Percentiles rank a stretch among this genome's conserved stretches.
Conservation (phyloP, 768 basidiomycete species). For the Russula emetica region DNA sequence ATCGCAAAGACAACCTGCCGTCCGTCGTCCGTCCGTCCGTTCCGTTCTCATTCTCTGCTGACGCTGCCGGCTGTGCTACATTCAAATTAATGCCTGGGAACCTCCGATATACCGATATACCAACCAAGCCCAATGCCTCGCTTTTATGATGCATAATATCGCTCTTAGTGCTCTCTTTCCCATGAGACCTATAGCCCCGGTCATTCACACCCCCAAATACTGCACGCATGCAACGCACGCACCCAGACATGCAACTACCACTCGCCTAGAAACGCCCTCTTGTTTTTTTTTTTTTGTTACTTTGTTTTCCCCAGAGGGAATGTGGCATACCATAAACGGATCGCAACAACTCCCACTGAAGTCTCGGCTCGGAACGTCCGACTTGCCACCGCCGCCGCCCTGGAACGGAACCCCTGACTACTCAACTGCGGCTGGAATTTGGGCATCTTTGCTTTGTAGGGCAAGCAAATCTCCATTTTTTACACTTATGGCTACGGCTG, state of each 20-base stretch:
- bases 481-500: background rate
- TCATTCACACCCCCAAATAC: background rate
- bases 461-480: constrained; percentile 8
- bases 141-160: background rate
- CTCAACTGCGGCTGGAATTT: background rate
- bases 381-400: constrained; percentile 5
- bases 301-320: background rate
- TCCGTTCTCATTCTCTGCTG: too few relatives aligned
- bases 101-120: background rate
- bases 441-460: background rate
- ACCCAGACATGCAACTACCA: background rate
- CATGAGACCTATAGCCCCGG: background rate
- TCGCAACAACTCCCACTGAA: background rate
- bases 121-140: background rate
- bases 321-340: background rate
- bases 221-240: background rate
- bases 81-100: background rate
- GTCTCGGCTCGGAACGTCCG: background rate
- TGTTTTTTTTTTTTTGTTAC: too few relatives aligned
- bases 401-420: constrained; percentile 1
- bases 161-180: background rate
- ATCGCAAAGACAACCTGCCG: too few relatives aligned
- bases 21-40: too few relatives aligned
- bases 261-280: background rate
- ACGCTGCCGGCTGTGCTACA: too few relatives aligned